phyloP scores from a whole-genome alignment of 78 protist genomes.

The slime mould (Dictyostelium discoideum) region dicty_2.7 NC_007089.4:702001-702500 shows the following conservation, averaged over 20 bases:
- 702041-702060: conserved; percentile 34
- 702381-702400: conserved; percentile 39
- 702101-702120: background rate
- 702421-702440: conserved; percentile 18
- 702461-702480: conserved; percentile 15
- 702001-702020: background rate
- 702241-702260: conserved; percentile 5
- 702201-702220: background rate
- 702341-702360: background rate
- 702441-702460: conserved; percentile 4
- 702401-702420: conserved; percentile 14
- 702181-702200: conserved; percentile 14
- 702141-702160: conserved; percentile 21
- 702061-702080: background rate
- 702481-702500: conserved; percentile 34
- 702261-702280: background rate
- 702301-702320: background rate
- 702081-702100: background rate
- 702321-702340: background rate
- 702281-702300: background rate
- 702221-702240: conserved; percentile 41
- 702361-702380: background rate
- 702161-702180: conserved; percentile 68
- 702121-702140: background rate
- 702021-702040: conserved; percentile 13